Evolutionary conservation across 345 rosid genomes (phyloP).

Genomic region (Leavenworthia alabamica): DNA sequence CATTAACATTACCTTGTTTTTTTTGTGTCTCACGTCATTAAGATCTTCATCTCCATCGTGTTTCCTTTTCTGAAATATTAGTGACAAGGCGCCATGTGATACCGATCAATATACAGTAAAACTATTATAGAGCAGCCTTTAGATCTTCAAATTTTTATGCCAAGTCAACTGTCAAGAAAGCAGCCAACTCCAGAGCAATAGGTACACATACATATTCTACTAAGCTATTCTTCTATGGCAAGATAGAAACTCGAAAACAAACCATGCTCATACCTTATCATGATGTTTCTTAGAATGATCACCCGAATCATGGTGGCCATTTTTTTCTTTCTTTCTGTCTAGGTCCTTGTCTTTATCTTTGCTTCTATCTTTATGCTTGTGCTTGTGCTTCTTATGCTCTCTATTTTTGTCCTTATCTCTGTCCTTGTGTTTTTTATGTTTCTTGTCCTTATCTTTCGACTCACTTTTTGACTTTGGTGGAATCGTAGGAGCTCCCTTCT

Average conservation of each 20-base stretch:
- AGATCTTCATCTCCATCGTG: slow-evolving; percentile 91
- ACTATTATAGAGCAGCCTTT: slow-evolving; percentile 2
- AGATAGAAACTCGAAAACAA: slow-evolving; percentile 1
- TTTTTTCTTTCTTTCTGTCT: slow-evolving; percentile 71
- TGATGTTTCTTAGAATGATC: slow-evolving; percentile 82
- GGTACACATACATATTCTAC: neutral
- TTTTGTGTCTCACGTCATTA: slow-evolving; percentile 77
- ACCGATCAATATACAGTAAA: neutral
- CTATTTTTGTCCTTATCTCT: slow-evolving; percentile 79
- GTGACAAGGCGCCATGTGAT: slow-evolving; percentile 11
- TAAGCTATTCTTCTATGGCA: neutral
- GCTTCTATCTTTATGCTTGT: slow-evolving; percentile 73
- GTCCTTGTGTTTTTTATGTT: slow-evolving; percentile 85
- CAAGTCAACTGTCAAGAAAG: neutral
- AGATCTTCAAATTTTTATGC: slow-evolving; percentile 1
- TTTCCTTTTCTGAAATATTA: slow-evolving; percentile 78
- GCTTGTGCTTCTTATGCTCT: slow-evolving; percentile 91
- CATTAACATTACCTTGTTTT: slow-evolving; percentile 98
- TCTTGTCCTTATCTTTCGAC: slow-evolving; percentile 78
- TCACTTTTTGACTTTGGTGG: slow-evolving; percentile 64
- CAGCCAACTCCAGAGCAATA: neutral
- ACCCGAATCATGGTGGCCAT: slow-evolving; percentile 71
- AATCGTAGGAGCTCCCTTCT: slow-evolving; percentile 71
- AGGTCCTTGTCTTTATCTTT: slow-evolving; percentile 77
- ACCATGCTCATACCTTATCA: slow-evolving; percentile 66